A percentile compares a stretch with the other conserved stretches of the same genome.
These are phyloP conservation scores for Coprinellus micaceus DNA, from an alignment of 768 basidiomycete genomes.

Conservation along the genomic window DNA sequence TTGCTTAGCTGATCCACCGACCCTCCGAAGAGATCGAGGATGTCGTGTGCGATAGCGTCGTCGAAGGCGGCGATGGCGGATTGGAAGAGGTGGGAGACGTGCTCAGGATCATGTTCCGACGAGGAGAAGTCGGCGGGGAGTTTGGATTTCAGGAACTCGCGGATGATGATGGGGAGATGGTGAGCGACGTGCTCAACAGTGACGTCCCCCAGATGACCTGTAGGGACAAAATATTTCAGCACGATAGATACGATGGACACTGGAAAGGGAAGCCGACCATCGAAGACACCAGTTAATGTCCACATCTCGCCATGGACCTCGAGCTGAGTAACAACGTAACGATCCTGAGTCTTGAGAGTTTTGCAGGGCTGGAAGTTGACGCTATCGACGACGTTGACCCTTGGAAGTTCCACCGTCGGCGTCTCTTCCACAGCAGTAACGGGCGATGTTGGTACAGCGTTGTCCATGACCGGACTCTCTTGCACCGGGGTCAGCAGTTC, in stretches of 20 bases:
- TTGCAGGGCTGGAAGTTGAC: slow-evolving; percentile 67
- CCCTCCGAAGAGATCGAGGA: slow-evolving; percentile 60
- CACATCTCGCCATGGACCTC: slow-evolving; percentile 54
- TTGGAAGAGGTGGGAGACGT: slow-evolving; percentile 54
- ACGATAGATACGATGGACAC: slow-evolving; percentile 3
- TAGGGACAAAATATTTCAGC: slow-evolving; percentile 11
- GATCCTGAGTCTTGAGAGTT: slow-evolving; percentile 54
- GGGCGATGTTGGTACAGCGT: slow-evolving; percentile 18
- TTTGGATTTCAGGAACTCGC: slow-evolving; percentile 48
- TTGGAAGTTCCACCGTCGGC: slow-evolving; percentile 11
- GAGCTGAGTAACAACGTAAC: slow-evolving; percentile 57
- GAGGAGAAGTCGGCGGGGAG: slow-evolving; percentile 20
- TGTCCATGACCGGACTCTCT: neutral
- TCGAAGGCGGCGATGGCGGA: slow-evolving; percentile 60
- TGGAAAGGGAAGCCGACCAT: slow-evolving; percentile 40
- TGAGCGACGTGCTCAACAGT: slow-evolving; percentile 67
- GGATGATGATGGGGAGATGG: slow-evolving; percentile 65
- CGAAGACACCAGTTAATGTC: slow-evolving; percentile 69
- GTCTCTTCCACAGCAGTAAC: slow-evolving; percentile 28
- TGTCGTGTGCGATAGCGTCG: slow-evolving; percentile 63
- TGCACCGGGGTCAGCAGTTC: neutral
- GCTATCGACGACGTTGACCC: slow-evolving; percentile 38
- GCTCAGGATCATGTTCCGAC: slow-evolving; percentile 28
- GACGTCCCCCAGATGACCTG: slow-evolving; percentile 67
- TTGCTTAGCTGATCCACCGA: slow-evolving; percentile 42